Evolutionary conservation across 73 alveolate genomes (phyloP), one percentile per base, ranked within the genome.

Genomic region (Paraurostyla sp.): DNA sequence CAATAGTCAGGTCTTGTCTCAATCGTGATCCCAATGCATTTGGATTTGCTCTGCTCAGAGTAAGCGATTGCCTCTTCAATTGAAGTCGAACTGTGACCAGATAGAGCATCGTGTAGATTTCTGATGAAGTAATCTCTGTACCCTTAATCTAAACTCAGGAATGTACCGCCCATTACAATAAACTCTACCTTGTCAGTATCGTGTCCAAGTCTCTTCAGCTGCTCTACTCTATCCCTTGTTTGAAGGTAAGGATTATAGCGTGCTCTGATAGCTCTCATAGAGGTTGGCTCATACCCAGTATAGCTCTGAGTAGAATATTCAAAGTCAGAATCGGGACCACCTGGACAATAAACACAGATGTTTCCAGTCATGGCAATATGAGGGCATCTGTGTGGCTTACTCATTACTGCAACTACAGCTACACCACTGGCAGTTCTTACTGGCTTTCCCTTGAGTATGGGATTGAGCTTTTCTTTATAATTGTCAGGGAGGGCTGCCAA

Each of bases 391-490:
- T 98, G 99, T 4, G 99, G 99, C 80, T 98, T 98, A 6, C 98
- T 94, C 99, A 98, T 98, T 1, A 98, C 99, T 2, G 99, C 99
- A 0, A 98, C 99, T 0, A 98, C 99, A 6, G 99, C 99, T 35
- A 98, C 97, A 36, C 99, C 99, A 59, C 98, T 89, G 25, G 99
- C 99, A 25, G 99, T 98, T 52, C 99, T 88, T 0, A 98, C 97
- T 29, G 99, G 99, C 71, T 98, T 97, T 2, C 97, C 99, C 80
- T 98, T 98, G 57, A 98, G 90, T 54, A 93, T 63, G 4, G 99
- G 99, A 9, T 97, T 97, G 25, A 98, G 87, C 62, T 95, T 96
- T 40, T 93, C 96, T 87, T 97, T 98, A 78, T 98, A 97, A 35
- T 92, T 90, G 49, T 97, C 98, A 0, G 99, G 99, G 56, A 98